Base-by-base conservation (phyloP, 139 green algal genomes). In the Picochlorum costavermella region DNA sequence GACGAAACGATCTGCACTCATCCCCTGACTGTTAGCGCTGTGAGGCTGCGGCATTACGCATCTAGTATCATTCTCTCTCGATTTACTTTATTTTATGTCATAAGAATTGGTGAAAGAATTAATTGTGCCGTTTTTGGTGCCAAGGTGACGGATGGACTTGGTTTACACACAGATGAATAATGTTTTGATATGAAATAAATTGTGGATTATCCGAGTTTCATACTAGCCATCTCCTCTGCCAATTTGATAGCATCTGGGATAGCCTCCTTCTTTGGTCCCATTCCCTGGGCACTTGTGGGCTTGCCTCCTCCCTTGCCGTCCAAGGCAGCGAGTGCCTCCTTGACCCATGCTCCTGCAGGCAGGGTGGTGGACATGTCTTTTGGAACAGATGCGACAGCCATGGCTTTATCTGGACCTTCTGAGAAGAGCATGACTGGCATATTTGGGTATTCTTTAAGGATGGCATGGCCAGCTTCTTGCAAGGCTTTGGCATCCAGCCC, bases 231-330 rank as follows among this genome's bases (percentile, higher is more conserved):
- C n/a, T 55, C 26, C 31, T 31, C 36, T 14, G 67, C 72, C 25
- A 53, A 53, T 3, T 53, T 25, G 11, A 59, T 17, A 2, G 72
- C 72, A 28, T 79, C 72, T 3, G 55, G 57, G 50, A 79, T 50
- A 33, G 71, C 71, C 17, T 46, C 76, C 12, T 80, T 51, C 6
- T 78, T 71, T 6, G 73, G 57, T 1, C 80, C 91, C 72, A 94
- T 86, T 1, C 92, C 91, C 75, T 95, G 88, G 14, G 88, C 90
- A 26, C 66, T 59, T 48, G 67, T 80, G 4, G 86, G 76, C 77
- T 92, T 94, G 69, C 90, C 90, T 61, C 92, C 92, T 40, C 92
- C 92, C 79, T 97, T 97, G 61, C 92, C 92, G 5, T 83, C 88
- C 46, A 97, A 57, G 20, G 73, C 64, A 2, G 45, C 55, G 23